A percentile compares a stretch with the other conserved stretches of the same genome.
Evolutionary conservation across 129 eudicot species (phyloP).

Genomic region (Tagetes patula): DNA sequence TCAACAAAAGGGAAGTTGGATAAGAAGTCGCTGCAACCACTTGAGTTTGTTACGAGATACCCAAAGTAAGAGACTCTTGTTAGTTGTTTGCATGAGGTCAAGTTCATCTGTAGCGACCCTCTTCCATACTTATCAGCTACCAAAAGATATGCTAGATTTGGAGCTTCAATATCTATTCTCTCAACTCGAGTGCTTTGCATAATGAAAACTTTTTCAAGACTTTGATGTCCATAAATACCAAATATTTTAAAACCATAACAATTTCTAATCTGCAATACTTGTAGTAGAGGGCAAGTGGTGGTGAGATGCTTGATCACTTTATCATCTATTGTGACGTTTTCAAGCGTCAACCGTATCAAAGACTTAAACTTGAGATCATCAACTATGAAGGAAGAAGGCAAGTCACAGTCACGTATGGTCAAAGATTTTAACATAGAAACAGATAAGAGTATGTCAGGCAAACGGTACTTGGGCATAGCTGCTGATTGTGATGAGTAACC

Average conservation of each 20-base stretch:
- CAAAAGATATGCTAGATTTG: background rate
- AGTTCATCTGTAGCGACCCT: background rate
- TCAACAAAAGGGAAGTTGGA: constrained; percentile 3
- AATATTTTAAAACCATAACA: background rate
- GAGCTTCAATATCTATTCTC: constrained; percentile 12
- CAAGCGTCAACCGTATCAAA: background rate
- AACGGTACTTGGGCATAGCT: background rate
- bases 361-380: background rate
- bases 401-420: background rate
- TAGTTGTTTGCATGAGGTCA: background rate
- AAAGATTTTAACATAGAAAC: background rate
- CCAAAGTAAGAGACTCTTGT: background rate
- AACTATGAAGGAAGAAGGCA: background rate
- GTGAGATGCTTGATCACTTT: background rate
- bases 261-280: background rate
- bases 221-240: background rate
- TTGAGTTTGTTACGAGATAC: background rate
- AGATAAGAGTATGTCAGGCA: background rate
- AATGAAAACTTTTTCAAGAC: background rate
- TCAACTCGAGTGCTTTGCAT: background rate
- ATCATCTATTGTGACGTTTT: background rate
- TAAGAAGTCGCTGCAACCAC: background rate
- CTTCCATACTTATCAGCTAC: background rate
- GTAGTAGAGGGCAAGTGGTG: constrained; percentile 4
- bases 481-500: background rate